These are phyloP conservation scores for Porcisia hertigi DNA, from an alignment of 208 protist species.

Conservation along the genomic window DNA sequence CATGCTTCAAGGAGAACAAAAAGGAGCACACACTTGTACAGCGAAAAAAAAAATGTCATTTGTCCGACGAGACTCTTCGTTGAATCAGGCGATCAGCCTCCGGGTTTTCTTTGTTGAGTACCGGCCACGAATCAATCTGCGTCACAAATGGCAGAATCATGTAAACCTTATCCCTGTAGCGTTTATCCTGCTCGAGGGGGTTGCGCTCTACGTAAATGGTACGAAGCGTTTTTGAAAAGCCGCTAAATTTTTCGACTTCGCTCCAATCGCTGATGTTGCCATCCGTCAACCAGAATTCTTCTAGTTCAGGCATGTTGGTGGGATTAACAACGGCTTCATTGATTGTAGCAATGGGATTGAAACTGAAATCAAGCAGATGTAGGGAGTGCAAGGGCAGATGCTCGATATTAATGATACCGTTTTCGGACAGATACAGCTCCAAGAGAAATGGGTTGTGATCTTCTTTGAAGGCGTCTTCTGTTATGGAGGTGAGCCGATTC, in stretches of 20 bases:
- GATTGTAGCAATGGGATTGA: constrained; percentile 82
- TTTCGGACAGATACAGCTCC: constrained; percentile 87
- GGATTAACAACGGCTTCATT: constrained; percentile 65
- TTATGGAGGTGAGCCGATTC: constrained; percentile 80
- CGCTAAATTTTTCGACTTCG: constrained; percentile 76
- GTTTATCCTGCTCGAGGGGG: constrained; percentile 87
- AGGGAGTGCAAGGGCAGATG: constrained; percentile 61
- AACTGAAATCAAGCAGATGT: constrained; percentile 76
- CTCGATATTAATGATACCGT: constrained; percentile 74
- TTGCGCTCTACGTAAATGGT: constrained; percentile 92
- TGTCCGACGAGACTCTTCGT: constrained; percentile 19
- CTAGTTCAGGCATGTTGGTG: constrained; percentile 66
- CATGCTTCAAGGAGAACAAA: background rate
- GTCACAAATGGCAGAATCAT: constrained; percentile 79
- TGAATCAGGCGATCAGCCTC: constrained; percentile 81
- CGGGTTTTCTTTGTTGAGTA: constrained; percentile 83
- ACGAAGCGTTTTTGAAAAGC: constrained; percentile 59
- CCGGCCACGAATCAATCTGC: constrained; percentile 89
- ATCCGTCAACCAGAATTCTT: constrained; percentile 92
- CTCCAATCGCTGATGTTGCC: constrained; percentile 80
- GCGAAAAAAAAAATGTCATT: background rate
- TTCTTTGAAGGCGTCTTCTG: constrained; percentile 62
- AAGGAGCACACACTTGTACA: background rate
- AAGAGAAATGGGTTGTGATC: constrained; percentile 55
- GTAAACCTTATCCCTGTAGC: constrained; percentile 89